Evolutionary conservation across 2,329 filamentous ascomycete genomes (phyloP).

Genomic region (Monosporascus sp.): DNA sequence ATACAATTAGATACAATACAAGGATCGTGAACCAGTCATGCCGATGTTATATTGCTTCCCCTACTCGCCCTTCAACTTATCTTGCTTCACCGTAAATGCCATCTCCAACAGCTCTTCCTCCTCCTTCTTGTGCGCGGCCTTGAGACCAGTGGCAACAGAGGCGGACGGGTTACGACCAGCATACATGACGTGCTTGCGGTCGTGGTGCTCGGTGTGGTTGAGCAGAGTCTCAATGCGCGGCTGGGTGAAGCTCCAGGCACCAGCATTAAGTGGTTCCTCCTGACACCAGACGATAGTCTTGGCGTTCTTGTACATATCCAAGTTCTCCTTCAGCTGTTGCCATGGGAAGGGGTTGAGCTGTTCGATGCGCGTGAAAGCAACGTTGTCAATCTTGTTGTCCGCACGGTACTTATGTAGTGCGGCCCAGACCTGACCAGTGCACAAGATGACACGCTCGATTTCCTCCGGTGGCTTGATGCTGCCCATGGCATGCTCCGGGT

Average conservation of each 20-base stretch:
- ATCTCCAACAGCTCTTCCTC: constrained; percentile 75
- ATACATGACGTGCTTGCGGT: constrained; percentile 95
- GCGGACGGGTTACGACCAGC: constrained; percentile 91
- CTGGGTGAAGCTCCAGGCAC: constrained; percentile 96
- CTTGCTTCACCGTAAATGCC: constrained; percentile 61
- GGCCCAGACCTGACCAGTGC: constrained; percentile 90
- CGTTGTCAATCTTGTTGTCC: constrained; percentile 79
- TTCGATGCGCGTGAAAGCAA: constrained; percentile 92
- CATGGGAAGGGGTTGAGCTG: constrained; percentile 99
- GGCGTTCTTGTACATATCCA: constrained; percentile 94
- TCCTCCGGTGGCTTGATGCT: constrained; percentile 74
- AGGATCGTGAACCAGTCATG: constrained; percentile 14
- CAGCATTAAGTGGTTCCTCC: constrained; percentile 96
- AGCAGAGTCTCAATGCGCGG: constrained; percentile 94
- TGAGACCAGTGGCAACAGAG: constrained; percentile 88
- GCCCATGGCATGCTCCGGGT: constrained; percentile 74
- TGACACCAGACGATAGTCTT: constrained; percentile 97
- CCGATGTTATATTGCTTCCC: constrained; percentile 9
- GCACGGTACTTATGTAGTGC: constrained; percentile 87
- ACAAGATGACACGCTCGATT: constrained; percentile 91
- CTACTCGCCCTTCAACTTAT: constrained; percentile 66
- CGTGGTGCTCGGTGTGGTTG: constrained; percentile 87
- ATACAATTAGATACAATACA: constrained; percentile 28
- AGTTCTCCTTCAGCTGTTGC: constrained; percentile 93
- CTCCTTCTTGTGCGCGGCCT: constrained; percentile 84